A percentile compares a stretch with the other conserved stretches of the same genome.
These are phyloP conservation scores for Neofusicoccum kwambonambiense DNA, from an alignment of 2,329 filamentous ascomycete species.

Conservation along the genomic window DNA sequence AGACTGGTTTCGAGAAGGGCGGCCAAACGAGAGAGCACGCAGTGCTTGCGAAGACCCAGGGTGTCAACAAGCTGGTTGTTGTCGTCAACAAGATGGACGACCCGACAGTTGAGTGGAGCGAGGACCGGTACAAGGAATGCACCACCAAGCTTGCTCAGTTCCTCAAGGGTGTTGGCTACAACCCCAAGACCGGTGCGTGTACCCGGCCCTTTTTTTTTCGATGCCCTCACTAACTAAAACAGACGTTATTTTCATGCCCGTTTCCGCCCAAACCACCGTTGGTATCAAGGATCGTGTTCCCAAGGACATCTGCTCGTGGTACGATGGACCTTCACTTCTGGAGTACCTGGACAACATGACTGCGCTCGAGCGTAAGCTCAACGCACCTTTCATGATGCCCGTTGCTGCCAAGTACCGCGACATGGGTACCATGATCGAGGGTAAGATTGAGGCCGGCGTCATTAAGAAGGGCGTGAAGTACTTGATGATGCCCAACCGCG, in stretches of 20 bases:
- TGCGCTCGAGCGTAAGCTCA: constrained; percentile 89
- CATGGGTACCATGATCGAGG: constrained; percentile 96
- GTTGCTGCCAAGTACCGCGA: constrained; percentile 95
- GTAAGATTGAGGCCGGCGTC: constrained; percentile 93
- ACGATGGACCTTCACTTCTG: constrained; percentile 82
- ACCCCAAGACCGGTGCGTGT: constrained; percentile 67
- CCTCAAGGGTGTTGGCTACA: constrained; percentile 90
- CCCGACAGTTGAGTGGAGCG: constrained; percentile 90
- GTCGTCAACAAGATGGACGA: constrained; percentile 99
- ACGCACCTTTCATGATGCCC: constrained; percentile 99
- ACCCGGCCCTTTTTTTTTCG: not conserved
- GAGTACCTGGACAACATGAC: constrained; percentile 96
- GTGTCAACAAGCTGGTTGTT: constrained; percentile 93
- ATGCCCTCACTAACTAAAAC: constrained; percentile 44
- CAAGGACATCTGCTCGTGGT: constrained; percentile 76
- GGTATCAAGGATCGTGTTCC: constrained; percentile 89
- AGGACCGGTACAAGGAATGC: constrained; percentile 91
- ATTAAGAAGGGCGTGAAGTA: constrained; percentile 85
- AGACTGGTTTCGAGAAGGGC: constrained; percentile 95
- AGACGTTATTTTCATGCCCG: constrained; percentile 93
- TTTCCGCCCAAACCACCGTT: constrained; percentile 81
- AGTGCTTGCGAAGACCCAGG: constrained; percentile 95
- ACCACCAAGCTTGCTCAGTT: constrained; percentile 83
- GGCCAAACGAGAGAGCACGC: constrained; percentile 97
- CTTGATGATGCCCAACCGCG: constrained; percentile 94